Evolutionary conservation across 192 early-diverging fungal genomes (phyloP).

Genomic region (Coemansia sp.): DNA sequence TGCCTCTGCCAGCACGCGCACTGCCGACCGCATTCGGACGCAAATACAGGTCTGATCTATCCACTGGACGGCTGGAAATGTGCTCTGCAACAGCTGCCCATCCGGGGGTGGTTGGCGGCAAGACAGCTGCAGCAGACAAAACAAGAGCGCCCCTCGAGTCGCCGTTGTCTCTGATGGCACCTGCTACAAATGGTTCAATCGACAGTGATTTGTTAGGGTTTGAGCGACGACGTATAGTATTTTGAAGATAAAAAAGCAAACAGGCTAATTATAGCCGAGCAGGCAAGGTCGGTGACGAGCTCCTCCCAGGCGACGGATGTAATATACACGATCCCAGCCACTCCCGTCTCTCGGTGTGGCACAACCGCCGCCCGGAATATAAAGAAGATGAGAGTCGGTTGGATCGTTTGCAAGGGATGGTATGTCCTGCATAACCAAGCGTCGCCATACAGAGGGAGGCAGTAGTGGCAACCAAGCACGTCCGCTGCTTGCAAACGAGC

Average conservation of each 20-base stretch:
- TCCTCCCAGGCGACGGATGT: background rate
- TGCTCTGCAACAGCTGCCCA: constrained; percentile 34
- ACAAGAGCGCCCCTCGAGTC: background rate
- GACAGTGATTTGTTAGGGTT: background rate
- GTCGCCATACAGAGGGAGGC: background rate
- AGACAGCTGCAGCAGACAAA: constrained; percentile 20
- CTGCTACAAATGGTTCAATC: background rate
- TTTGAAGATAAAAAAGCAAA: constrained; percentile 1
- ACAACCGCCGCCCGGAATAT: background rate
- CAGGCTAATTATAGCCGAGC: background rate
- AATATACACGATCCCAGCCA: background rate
- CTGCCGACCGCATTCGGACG: background rate
- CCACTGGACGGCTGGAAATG: constrained; percentile 8
- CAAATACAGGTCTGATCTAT: background rate
- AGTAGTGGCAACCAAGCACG: background rate
- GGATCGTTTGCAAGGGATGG: background rate
- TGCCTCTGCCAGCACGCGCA: background rate
- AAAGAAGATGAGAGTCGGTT: no score
- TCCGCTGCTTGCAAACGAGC: background rate
- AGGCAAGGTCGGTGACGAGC: background rate
- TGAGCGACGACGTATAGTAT: background rate
- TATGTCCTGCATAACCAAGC: constrained; percentile 4
- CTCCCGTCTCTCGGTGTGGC: background rate
- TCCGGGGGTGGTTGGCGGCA: constrained; percentile 21
- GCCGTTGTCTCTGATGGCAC: background rate